phyloP scores from a whole-genome alignment of 2,329 filamentous ascomycete species.

The Claviceps sp. region DNA sequence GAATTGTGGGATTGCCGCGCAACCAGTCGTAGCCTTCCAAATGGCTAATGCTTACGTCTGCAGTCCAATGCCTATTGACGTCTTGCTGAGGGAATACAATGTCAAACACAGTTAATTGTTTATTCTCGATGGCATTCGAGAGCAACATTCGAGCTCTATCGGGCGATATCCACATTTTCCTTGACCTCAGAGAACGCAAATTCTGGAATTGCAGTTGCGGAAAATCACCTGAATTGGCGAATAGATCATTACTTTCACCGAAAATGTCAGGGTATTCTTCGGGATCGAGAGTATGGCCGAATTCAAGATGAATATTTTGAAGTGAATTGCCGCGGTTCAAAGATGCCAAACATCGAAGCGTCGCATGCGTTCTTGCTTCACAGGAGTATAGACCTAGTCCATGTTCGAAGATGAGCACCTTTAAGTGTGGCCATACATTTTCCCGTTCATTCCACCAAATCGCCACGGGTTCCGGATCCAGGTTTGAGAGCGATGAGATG shows the following conservation, averaged over 20 bases:
- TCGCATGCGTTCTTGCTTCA: background rate
- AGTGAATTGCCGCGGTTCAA: conserved; percentile 10
- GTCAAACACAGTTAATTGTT: conserved; percentile 21
- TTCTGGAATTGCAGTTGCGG: conserved; percentile 12
- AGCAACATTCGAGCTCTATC: conserved; percentile 13
- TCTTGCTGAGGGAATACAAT: conserved; percentile 19
- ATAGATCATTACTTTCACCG: background rate
- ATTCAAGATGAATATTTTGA: conserved; percentile 18
- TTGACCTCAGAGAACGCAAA: conserved; percentile 17
- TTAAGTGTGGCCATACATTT: background rate
- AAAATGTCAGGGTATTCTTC: conserved; percentile 8
- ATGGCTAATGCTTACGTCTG: conserved; percentile 15
- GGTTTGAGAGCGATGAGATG: too few species aligned
- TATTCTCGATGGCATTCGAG: conserved; percentile 12
- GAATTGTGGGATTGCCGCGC: conserved; percentile 19
- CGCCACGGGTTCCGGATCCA: too few species aligned
- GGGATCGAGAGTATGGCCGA: too few species aligned
- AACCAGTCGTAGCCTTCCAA: conserved; percentile 23
- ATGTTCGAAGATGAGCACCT: conserved; percentile 11
- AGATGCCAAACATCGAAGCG: conserved; percentile 14
- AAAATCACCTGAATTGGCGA: background rate
- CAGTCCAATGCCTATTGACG: conserved; percentile 4
- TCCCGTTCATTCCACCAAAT: conserved; percentile 10
- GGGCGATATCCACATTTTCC: conserved; percentile 13
- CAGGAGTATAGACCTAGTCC: too few species aligned